Evolutionary conservation across 1,139 yeast genomes (phyloP).

Genomic region (Candida gigantensis): DNA sequence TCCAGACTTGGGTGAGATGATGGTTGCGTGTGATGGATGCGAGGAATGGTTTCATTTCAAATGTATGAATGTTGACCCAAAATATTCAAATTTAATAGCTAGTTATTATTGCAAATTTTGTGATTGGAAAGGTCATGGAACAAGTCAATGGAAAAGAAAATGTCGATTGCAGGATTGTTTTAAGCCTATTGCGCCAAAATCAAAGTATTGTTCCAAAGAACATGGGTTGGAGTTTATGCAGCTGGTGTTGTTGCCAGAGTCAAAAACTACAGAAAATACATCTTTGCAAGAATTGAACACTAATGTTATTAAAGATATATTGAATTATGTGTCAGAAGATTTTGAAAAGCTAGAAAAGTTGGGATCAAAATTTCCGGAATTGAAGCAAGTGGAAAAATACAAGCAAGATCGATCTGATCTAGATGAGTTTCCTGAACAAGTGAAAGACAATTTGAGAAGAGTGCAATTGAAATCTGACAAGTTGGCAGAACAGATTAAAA

Average conservation of each 20-base stretch:
- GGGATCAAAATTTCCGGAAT: slow-evolving; percentile 43
- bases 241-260: slow-evolving; percentile 20
- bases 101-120: slow-evolving; percentile 79
- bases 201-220: slow-evolving; percentile 75
- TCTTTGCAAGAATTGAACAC: slow-evolving; percentile 18
- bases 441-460: slow-evolving; percentile 23
- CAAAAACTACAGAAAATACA: slow-evolving; percentile 10
- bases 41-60: slow-evolving; percentile 93
- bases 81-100: slow-evolving; percentile 58
- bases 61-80: slow-evolving; percentile 65
- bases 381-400: slow-evolving; percentile 33
- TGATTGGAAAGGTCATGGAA: slow-evolving; percentile 45
- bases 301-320: slow-evolving; percentile 21
- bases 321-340: slow-evolving; percentile 15
- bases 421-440: slow-evolving; percentile 30
- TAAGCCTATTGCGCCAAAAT: slow-evolving; percentile 51
- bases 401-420: slow-evolving; percentile 31
- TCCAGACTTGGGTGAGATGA: slow-evolving; percentile 72
- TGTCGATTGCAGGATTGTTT: slow-evolving; percentile 66
- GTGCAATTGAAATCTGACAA: slow-evolving; percentile 24
- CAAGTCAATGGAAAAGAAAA: slow-evolving; percentile 70
- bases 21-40: slow-evolving; percentile 94
- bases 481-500: slow-evolving; percentile 21
- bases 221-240: slow-evolving; percentile 68
- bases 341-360: slow-evolving; percentile 17